A percentile compares a stretch with the other conserved stretches of the same genome.
Evolutionary conservation across 192 early-diverging fungal genomes (phyloP).

Genomic region (Spizellomyces punctatus): DNA sequence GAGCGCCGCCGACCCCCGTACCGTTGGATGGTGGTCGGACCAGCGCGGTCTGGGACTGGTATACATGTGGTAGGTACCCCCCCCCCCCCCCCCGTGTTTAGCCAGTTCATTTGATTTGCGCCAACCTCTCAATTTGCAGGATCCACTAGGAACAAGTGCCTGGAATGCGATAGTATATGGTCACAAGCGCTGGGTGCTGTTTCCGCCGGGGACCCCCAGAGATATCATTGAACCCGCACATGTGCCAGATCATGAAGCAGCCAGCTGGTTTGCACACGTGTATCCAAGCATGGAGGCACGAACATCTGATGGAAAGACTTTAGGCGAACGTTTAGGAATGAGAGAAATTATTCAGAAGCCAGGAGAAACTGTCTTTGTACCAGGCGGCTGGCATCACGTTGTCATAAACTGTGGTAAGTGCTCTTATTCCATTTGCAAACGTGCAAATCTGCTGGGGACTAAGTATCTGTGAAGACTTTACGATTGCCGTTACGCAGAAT

Average conservation of each 20-base stretch:
- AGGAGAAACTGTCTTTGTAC: constrained; percentile 81
- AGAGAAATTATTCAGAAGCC: constrained; percentile 70
- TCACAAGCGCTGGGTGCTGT: constrained; percentile 61
- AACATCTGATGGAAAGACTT: constrained; percentile 35
- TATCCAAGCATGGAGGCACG: constrained; percentile 33
- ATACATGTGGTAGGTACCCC: constrained; percentile 35
- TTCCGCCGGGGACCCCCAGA: constrained; percentile 66
- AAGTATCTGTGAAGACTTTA: constrained; percentile 53
- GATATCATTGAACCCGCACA: constrained; percentile 55
- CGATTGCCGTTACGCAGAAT: constrained; percentile 81
- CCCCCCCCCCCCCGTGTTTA: too few relatives aligned
- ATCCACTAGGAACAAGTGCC: constrained; percentile 79
- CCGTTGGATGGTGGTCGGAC: constrained; percentile 78
- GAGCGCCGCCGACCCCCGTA: constrained; percentile 65
- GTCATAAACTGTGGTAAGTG: constrained; percentile 73
- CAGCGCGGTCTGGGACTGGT: constrained; percentile 73
- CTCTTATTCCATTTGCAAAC: not conserved
- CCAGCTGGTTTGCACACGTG: constrained; percentile 73
- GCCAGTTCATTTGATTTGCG: constrained; percentile 3
- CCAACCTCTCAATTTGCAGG: constrained; percentile 25
- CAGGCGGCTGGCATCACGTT: constrained; percentile 78
- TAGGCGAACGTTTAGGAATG: constrained; percentile 69
- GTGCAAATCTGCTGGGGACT: not conserved
- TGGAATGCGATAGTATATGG: constrained; percentile 77
- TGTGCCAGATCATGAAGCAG: constrained; percentile 68